phyloP scores from a whole-genome alignment of 805 yeast species.

The Saturnispora diversa region DNA sequence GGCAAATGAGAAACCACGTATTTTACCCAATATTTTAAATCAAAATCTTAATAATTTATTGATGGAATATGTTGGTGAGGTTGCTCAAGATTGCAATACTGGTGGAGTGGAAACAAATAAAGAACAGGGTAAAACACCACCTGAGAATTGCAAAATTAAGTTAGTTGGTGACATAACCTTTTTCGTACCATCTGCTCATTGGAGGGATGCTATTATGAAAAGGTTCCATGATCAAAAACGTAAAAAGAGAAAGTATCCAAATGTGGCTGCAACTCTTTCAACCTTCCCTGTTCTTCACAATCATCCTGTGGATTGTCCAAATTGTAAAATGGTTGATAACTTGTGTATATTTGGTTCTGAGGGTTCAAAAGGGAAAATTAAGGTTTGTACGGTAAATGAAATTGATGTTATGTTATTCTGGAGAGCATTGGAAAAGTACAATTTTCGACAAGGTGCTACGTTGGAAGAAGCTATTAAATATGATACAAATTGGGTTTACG shows the following conservation, averaged over 20 bases:
- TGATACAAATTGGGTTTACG: constrained; percentile 10
- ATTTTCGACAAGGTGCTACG: constrained; percentile 9
- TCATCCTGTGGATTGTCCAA: not conserved
- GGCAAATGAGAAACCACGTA: too few species aligned
- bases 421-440: constrained; percentile 10
- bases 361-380: not conserved
- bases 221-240: not conserved
- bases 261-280: not conserved
- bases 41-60: too few species aligned
- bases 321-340: not conserved
- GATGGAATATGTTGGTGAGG: too few species aligned
- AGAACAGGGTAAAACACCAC: not conserved
- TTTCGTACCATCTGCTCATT: not conserved
- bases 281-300: not conserved
- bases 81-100: too few species aligned
- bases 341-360: not conserved
- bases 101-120: not conserved
- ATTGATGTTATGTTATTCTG: not conserved
- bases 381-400: not conserved
- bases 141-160: not conserved
- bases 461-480: constrained; percentile 6
- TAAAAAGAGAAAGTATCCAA: constrained; percentile 1
- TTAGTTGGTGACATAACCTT: not conserved
- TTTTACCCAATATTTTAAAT: too few species aligned
- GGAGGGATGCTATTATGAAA: constrained; percentile 1